Conservation (phyloP, 805 yeast genomes). For the Clavispora fructus region DNA sequence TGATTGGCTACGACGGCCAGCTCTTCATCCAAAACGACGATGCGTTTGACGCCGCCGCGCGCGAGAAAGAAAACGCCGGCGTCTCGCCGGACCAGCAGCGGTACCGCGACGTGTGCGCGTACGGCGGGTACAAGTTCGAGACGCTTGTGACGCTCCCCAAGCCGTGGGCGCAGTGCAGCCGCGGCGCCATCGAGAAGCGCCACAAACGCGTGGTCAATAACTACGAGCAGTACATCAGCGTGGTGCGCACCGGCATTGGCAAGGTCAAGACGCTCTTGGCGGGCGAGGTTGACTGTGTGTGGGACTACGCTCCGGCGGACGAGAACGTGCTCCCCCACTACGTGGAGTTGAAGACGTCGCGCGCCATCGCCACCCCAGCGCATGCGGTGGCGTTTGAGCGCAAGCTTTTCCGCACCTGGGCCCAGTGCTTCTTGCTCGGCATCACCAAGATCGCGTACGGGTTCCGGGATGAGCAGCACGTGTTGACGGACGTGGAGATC, state of each 20-base stretch:
- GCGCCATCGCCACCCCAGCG: conserved; percentile 47
- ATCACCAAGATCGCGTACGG: conserved; percentile 80
- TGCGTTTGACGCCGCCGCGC: conserved; percentile 30
- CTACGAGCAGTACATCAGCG: conserved; percentile 71
- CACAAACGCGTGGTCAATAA: conserved; percentile 55
- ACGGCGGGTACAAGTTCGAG: conserved; percentile 84
- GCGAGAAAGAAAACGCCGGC: conserved; percentile 16
- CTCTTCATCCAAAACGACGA: conserved; percentile 59
- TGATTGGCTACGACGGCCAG: conserved; percentile 58
- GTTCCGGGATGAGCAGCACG: conserved; percentile 68
- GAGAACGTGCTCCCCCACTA: conserved; percentile 56
- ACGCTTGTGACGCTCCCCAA: conserved; percentile 64
- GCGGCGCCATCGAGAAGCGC: conserved; percentile 67
- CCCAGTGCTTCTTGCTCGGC: conserved; percentile 87
- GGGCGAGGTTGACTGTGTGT: conserved; percentile 90
- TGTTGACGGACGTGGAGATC: conserved; percentile 67
- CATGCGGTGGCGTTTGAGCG: conserved; percentile 66
- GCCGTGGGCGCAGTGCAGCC: conserved; percentile 67
- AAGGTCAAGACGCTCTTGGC: conserved; percentile 62
- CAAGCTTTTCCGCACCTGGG: conserved; percentile 81
- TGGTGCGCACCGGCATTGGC: conserved; percentile 86
- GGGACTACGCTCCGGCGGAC: conserved; percentile 64
- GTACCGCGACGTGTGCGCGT: conserved; percentile 41
- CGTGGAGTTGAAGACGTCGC: conserved; percentile 76
- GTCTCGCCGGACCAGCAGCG: conserved; percentile 16